Evolutionary conservation across 1,284 basidiomycete species (phyloP), one percentile per base, ranked within the genome.

Genomic region (Butyriboletus regius): DNA sequence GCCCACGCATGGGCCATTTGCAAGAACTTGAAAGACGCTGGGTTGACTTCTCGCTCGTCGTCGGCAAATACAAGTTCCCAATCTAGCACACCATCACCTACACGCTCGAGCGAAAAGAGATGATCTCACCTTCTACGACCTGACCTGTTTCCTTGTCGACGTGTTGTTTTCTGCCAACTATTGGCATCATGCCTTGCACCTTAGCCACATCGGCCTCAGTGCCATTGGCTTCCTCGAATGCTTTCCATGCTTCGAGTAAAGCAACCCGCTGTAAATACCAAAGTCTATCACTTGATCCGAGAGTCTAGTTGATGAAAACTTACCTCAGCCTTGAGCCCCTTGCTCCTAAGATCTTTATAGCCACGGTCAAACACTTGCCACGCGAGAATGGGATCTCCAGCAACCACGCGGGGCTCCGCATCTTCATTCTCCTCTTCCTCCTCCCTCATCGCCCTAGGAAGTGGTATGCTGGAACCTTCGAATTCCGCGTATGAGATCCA

Each of bases 61-160:
- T 96, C 93, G 29, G 91, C 83, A 69, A 96, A 97, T 20, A 93
- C 84, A 64, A 94, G 82, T 65, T 95, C 92, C 85, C 88, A 95
- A 64, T 94, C 91, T 91, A 63, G 15, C 24, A 48, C 33, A 47
- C 33, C 14, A 37, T 51, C 44, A 54, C 13, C 29, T 18, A 34
- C 37, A 29, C 24, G 29, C 31, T 31, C 36, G 9, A 47, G 14
- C n/a, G 8, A 38, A 42, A 34, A 57, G 20, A 51, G 5, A 50
- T 10, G 15, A 36, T 5, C 81, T 46, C 61, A 90, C 89, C 92
- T 79, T 94, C 92, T 48, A 91, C 81, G 37, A 81, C 83, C 54
- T 88, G 85, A 2, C 87, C 86, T 7, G 86, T 88, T 64, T 91
- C 91, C 55, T 84, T 81, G 59, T 90, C 83, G 60, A 88, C 83